Base-by-base conservation (phyloP, 495 filamentous ascomycete species). In the Ascodesmis nigricans region DNA sequence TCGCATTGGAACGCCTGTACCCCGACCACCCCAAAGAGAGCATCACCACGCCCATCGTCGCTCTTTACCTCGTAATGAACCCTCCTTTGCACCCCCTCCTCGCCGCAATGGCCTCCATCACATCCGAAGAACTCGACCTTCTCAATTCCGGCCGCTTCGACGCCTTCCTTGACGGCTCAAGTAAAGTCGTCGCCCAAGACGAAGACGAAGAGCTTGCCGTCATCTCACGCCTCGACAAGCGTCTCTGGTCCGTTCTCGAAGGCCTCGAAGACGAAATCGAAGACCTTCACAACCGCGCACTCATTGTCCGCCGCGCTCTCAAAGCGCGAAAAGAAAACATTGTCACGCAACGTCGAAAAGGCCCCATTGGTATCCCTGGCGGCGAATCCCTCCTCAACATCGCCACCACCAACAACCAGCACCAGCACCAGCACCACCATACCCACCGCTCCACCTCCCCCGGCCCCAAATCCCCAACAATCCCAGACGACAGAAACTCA, bases 121-220 rank as follows among this genome's bases (percentile, higher is more conserved):
- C 69, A 43, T 64, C 73, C 18, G 71, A 70, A 10, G 90, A 99
- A 52, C 93, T 91, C 82, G 90, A 99, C 24, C 83, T 99, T 26
- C 66, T 99, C 20, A 78, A 75, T 18, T 93, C 84, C 0, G 90
- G 90, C 17, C 79, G 84, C 23, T 95, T 99, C 48, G 87, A 97
- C 50, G 84, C 84, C 3, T 95, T 97, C 58, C 67, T 97, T 13
- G 49, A 52, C 29, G 49, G 48, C 3, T 38, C 45, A 2, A 45
- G 33, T 1, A 50, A 56, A 0, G 74, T 77, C 5, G 80, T 97
- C 11, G 76, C 79, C 3, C 55, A 90, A 29, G 87, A 97, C 52
- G 87, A 97, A 56, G 87, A 97, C 45, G 76, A 76, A 28, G 87
- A 97, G 50, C 84, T 95, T 36, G 72, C 76, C 0, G 69, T 76